A percentile compares a stretch with the other conserved stretches of the same genome.
phyloP scores from a whole-genome alignment of 208 protist genomes.

The Leishmania gerbilli region DNA sequence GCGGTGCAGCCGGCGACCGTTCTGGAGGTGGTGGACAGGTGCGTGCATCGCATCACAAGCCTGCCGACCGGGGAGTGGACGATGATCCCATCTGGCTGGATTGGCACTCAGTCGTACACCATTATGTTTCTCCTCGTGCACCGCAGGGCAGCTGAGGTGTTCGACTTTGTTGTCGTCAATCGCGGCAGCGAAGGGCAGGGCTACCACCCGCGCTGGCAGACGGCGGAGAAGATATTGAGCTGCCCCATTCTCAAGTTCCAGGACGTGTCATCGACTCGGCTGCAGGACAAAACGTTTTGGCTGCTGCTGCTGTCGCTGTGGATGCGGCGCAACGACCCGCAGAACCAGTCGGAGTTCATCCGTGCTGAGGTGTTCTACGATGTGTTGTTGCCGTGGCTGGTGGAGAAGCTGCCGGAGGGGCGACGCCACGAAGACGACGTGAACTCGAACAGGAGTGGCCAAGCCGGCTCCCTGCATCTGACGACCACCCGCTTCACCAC shows the following conservation, averaged over 20 bases:
- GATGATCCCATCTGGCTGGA: slow-evolving; percentile 61
- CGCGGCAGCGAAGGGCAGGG: slow-evolving; percentile 45
- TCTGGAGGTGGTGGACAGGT: slow-evolving; percentile 30
- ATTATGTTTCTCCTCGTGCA: slow-evolving; percentile 59
- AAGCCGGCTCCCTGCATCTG: neutral
- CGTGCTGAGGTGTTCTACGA: slow-evolving; percentile 87
- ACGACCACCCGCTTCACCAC: slow-evolving; percentile 38
- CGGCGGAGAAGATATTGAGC: slow-evolving; percentile 52
- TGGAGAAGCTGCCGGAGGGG: slow-evolving; percentile 36
- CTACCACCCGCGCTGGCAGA: slow-evolving; percentile 72
- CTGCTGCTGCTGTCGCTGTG: slow-evolving; percentile 70
- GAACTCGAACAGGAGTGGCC: neutral
- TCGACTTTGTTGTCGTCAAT: slow-evolving; percentile 64
- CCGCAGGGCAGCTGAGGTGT: slow-evolving; percentile 25
- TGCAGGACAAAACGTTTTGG: slow-evolving; percentile 70
- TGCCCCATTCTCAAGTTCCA: slow-evolving; percentile 60
- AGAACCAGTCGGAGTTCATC: slow-evolving; percentile 71
- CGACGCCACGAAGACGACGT: slow-evolving; percentile 1
- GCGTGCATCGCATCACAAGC: slow-evolving; percentile 29
- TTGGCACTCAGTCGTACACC: slow-evolving; percentile 34
- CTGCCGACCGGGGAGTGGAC: slow-evolving; percentile 55
- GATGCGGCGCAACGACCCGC: slow-evolving; percentile 64
- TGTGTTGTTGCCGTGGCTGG: slow-evolving; percentile 79
- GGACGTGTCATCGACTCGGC: slow-evolving; percentile 30
- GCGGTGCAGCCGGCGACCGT: slow-evolving; percentile 38